Base-by-base conservation (phyloP, 164 flowering plant species). In the Macadamia tetraphylla region DNA sequence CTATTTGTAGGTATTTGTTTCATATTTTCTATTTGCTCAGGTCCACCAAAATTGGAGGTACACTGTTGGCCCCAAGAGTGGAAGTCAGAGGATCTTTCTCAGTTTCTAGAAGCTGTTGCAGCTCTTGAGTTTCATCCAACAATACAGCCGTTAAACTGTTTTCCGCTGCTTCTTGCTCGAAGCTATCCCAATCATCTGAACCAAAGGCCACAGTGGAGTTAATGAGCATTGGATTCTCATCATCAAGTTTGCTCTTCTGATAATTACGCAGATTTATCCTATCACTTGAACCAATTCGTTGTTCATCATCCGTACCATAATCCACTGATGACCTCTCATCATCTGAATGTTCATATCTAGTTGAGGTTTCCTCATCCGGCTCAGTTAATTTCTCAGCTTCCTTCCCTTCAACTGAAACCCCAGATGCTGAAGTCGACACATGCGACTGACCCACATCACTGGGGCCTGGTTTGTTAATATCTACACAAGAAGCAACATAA, bases 101-200 rank as follows among this genome's bases (percentile, higher is more conserved):
- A 63, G 64, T 55, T 67, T 76, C 79, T 48, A 17, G 53, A 18
- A 62, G 63, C 58, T 12, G 32, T 70, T 64, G 66, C 58, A 42
- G 63, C 44, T 67, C 68, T 51, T 72, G 66, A 60, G 74, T 61
- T 57, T 67, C 65, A 53, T 74, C 64, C 60, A 65, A 68, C 40
- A 52, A 18, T 58, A 70, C 40, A 11, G 77, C 67, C 63, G 23
- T 52, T 31, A 57, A 17, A 62, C 13, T 29, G 65, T 57, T 70
- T 55, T 73, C 84, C 58, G 70, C 76, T 1, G 67, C 70, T 77
- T 84, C 88, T 60, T 67, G 82, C 77, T 63, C 74, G 71, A 87
- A 94, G 71, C 89, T 90, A 75, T 87, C 83, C 98, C 94, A 91
- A 76, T 94, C 98, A 11, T 86, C 81, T 18, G 81, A 72, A 74